phyloP scores from a whole-genome alignment of 1,284 basidiomycete genomes.

The Naganishia sp. region DNA sequence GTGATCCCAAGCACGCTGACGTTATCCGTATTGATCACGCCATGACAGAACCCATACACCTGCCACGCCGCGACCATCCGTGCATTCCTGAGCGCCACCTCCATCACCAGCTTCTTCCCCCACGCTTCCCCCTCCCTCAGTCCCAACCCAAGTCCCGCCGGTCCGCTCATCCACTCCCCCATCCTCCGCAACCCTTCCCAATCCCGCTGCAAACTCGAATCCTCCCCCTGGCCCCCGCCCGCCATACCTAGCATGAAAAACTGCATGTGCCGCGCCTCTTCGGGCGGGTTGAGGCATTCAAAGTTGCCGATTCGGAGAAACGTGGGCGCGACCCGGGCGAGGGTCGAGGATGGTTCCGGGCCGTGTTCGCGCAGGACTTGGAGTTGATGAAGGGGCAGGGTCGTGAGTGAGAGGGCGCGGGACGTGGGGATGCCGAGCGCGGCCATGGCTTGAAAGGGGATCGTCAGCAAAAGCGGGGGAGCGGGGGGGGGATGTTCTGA shows the following conservation, averaged over 20 bases:
- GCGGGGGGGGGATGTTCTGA: too few relatives aligned
- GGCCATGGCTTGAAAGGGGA: constrained; percentile 70
- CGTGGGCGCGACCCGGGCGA: constrained; percentile 80
- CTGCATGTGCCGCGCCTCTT: constrained; percentile 49
- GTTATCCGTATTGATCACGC: constrained; percentile 95
- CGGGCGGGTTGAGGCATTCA: constrained; percentile 77
- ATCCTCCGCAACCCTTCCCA: constrained; percentile 71
- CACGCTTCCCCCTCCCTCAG: constrained; percentile 60
- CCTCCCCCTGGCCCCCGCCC: constrained; percentile 54
- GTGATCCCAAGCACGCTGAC: constrained; percentile 84
- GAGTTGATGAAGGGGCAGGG: constrained; percentile 64
- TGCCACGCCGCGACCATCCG: constrained; percentile 93
- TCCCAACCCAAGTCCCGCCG: constrained; percentile 57
- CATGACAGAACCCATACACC: constrained; percentile 78
- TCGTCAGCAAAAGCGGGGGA: too few relatives aligned
- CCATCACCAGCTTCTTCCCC: constrained; percentile 71
- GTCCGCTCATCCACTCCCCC: constrained; percentile 65
- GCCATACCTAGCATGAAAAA: constrained; percentile 59
- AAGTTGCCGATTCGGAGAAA: constrained; percentile 93
- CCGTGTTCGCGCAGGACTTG: constrained; percentile 75
- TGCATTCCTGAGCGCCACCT: constrained; percentile 79
- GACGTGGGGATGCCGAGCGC: constrained; percentile 86
- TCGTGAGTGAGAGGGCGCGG: constrained; percentile 77
- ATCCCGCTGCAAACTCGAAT: constrained; percentile 61
- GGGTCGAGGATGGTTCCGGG: constrained; percentile 72